Conservation (phyloP, 495 filamentous ascomycete genomes). For the Hyphodiscus hymeniophilus region DNA sequence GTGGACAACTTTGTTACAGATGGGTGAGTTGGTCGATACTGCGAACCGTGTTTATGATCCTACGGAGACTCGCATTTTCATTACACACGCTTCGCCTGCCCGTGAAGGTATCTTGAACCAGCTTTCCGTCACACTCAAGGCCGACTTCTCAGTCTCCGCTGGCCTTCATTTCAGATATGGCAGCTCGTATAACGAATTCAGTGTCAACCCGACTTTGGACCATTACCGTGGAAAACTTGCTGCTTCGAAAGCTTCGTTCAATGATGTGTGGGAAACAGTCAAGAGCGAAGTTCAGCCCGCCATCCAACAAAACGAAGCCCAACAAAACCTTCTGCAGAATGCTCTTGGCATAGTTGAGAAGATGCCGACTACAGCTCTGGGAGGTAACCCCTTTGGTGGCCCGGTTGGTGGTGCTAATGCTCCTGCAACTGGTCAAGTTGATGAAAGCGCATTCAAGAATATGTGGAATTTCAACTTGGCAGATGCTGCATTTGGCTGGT, state of each 20-base stretch:
- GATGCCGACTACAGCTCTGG: constrained; percentile 91
- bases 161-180: constrained; percentile 98
- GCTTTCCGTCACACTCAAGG: constrained; percentile 94
- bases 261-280: constrained; percentile 99
- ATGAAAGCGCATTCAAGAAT: constrained; percentile 99
- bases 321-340: constrained; percentile 83
- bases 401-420: constrained; percentile 60
- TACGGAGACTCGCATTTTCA: constrained; percentile 93
- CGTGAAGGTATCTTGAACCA: constrained; percentile 97
- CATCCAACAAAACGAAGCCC: constrained; percentile 83
- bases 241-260: constrained; percentile 98
- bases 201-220: constrained; percentile 94
- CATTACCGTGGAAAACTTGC: constrained; percentile 99
- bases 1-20: constrained; percentile 98
- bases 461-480: constrained; percentile 99
- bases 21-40: constrained; percentile 97
- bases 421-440: constrained; percentile 73
- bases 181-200: constrained; percentile 99
- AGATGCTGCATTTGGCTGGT: constrained; percentile 92
- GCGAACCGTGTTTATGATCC: constrained; percentile 98
- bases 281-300: constrained; percentile 90
- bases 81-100: constrained; percentile 95
- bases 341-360: constrained; percentile 85
- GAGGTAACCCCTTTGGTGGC: constrained; percentile 93
- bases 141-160: constrained; percentile 96